phyloP scores from a whole-genome alignment of 768 basidiomycete species.

The Tylopilus rubrobrunneus region DNA sequence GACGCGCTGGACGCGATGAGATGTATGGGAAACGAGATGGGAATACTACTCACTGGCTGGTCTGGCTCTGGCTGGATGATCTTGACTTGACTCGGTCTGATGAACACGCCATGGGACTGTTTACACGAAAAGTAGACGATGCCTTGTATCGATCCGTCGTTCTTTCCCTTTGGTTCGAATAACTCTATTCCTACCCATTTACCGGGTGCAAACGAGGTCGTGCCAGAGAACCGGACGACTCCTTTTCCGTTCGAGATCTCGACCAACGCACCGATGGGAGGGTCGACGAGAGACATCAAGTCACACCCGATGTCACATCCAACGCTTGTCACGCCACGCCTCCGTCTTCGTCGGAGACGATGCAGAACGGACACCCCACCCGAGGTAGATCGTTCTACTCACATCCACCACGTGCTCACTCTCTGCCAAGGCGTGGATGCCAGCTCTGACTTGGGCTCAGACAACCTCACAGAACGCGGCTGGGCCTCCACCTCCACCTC shows the following conservation, averaged over 20 bases:
- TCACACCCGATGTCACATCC: conserved; percentile 14
- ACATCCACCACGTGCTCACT: background rate
- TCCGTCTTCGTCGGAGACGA: background rate
- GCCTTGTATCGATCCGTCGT: conserved; percentile 86
- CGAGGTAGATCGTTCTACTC: conserved; percentile 16
- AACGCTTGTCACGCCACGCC: background rate
- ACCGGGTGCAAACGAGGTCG: conserved; percentile 79
- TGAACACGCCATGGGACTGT: conserved; percentile 79
- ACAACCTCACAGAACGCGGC: conserved; percentile 53
- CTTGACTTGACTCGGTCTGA: conserved; percentile 81
- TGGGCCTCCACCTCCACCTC: conserved; percentile 47
- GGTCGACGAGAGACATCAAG: conserved; percentile 35
- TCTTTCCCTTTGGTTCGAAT: conserved; percentile 82
- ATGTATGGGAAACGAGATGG: too few species aligned
- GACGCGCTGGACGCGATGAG: conserved; percentile 22
- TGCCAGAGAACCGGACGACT: conserved; percentile 79
- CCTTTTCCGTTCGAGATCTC: conserved; percentile 79
- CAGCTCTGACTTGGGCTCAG: conserved; percentile 39
- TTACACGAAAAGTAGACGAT: conserved; percentile 79
- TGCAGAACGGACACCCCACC: conserved; percentile 30
- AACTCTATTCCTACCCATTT: conserved; percentile 97
- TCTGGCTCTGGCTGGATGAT: conserved; percentile 39
- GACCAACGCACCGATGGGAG: conserved; percentile 69
- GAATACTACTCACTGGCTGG: conserved; percentile 2
- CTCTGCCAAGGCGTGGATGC: conserved; percentile 17